Evolutionary conservation across 345 rosid genomes (phyloP).

Genomic region (Leavenworthia alabamica): DNA sequence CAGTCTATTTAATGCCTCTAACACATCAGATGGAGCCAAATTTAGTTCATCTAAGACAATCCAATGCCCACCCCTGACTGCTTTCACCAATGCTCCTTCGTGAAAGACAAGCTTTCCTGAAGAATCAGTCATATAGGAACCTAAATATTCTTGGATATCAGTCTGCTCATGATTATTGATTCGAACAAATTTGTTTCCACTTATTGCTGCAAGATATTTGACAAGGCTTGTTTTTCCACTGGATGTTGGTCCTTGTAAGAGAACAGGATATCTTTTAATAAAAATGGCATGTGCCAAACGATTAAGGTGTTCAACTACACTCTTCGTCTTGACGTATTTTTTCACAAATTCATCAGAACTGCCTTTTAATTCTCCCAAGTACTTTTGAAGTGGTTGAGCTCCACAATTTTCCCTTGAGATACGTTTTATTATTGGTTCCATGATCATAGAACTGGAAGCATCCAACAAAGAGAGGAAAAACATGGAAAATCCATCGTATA

Average conservation of each 20-base stretch:
- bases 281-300: conserved; percentile 80
- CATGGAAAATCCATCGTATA: conserved; percentile 86
- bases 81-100: conserved; percentile 91
- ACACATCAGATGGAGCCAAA: conserved; percentile 94
- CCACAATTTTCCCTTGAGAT: conserved; percentile 43
- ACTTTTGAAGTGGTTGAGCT: conserved; percentile 30
- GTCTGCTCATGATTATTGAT: conserved; percentile 97
- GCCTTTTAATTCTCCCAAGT: conserved; percentile 37
- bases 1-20: conserved; percentile 87
- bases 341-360: conserved; percentile 39
- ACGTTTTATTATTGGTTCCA: conserved; percentile 49
- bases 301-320: conserved; percentile 61
- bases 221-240: conserved; percentile 99
- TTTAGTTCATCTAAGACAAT: conserved; percentile 92
- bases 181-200: conserved; percentile 83
- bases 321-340: conserved; percentile 68
- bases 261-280: conserved; percentile 80
- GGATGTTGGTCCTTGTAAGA: conserved; percentile 93
- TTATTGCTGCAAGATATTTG: conserved; percentile 80
- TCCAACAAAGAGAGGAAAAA: conserved; percentile 87
- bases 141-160: conserved; percentile 86
- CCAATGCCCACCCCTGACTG: conserved; percentile 87
- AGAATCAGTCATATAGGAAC: conserved; percentile 73
- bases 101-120: conserved; percentile 84
- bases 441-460: conserved; percentile 62